Evolutionary conservation across 139 green algal genomes (phyloP).

Genomic region (Chlamydomonas sphaeroides): DNA sequence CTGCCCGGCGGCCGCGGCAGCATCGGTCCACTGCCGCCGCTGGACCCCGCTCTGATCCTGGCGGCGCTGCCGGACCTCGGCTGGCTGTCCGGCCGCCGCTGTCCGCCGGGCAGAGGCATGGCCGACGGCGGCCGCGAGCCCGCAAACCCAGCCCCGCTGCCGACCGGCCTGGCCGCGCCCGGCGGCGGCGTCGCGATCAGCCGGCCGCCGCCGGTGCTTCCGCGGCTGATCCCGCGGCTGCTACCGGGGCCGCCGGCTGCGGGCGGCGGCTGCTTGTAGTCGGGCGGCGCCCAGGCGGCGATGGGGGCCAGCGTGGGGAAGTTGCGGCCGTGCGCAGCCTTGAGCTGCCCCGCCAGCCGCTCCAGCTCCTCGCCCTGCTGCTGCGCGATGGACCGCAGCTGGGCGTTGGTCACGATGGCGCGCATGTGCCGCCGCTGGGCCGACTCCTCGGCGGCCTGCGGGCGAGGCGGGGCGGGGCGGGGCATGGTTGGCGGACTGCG

Average conservation of each 20-base stretch:
- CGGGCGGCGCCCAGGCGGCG: constrained; percentile 7
- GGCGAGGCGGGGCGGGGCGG: not conserved
- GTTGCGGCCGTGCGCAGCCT: not conserved
- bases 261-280: not conserved
- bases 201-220: too few relatives aligned
- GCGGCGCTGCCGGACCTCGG: not conserved
- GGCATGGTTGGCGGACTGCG: too few relatives aligned
- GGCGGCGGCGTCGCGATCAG: not conserved
- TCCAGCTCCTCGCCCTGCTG: constrained; percentile 31
- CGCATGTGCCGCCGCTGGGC: constrained; percentile 38
- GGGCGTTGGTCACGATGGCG: constrained; percentile 45
- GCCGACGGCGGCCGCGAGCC: constrained; percentile 8
- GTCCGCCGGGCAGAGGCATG: constrained; percentile 9
- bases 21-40: not conserved
- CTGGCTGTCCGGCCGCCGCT: not conserved
- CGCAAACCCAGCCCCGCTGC: not conserved
- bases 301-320: not conserved
- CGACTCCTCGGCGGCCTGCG: constrained; percentile 8
- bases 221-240: not conserved
- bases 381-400: constrained; percentile 40
- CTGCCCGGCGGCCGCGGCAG: not conserved
- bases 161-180: not conserved
- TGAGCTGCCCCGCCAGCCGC: not conserved
- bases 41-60: too few relatives aligned
- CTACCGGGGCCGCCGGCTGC: not conserved